A percentile compares a stretch with the other conserved stretches of the same genome.
These are phyloP conservation scores for Truncatella angustata DNA, from an alignment of 2,329 filamentous ascomycete genomes.

Conservation along the genomic window DNA sequence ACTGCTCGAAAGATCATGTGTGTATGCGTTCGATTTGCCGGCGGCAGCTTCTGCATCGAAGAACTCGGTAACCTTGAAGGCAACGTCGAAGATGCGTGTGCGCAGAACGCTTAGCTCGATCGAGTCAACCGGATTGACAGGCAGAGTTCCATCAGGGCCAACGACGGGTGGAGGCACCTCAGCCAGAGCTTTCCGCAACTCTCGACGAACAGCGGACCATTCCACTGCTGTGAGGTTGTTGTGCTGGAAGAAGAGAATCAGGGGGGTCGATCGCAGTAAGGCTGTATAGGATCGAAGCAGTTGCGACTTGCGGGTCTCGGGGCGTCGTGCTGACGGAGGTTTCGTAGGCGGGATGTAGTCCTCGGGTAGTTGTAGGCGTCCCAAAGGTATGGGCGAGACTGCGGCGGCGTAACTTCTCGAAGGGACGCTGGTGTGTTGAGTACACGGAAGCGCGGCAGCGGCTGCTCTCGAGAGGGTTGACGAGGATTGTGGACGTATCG, in stretches of 20 bases:
- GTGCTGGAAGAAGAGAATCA: conserved; percentile 80
- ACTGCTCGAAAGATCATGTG: conserved; percentile 53
- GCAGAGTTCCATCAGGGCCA: conserved; percentile 35
- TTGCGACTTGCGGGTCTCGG: conserved; percentile 88
- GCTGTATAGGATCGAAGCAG: conserved; percentile 84
- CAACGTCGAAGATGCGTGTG: conserved; percentile 84
- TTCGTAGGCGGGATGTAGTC: conserved; percentile 66
- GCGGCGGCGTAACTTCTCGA: conserved; percentile 25
- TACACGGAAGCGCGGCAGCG: not conserved
- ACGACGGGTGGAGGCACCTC: conserved; percentile 35
- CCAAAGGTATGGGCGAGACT: conserved; percentile 17
- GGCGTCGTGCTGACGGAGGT: conserved; percentile 81
- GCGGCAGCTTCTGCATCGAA: conserved; percentile 53
- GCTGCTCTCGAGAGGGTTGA: conserved; percentile 6
- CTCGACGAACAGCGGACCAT: conserved; percentile 70
- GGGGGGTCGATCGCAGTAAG: conserved; percentile 77
- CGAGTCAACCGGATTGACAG: conserved; percentile 51
- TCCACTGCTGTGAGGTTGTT: conserved; percentile 70
- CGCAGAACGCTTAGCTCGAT: conserved; percentile 82
- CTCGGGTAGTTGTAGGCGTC: conserved; percentile 35
- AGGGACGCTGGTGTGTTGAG: not conserved
- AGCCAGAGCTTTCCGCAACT: conserved; percentile 53
- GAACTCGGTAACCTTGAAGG: conserved; percentile 83
- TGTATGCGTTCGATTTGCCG: conserved; percentile 36
- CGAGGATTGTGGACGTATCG: conserved; percentile 1